phyloP scores from a whole-genome alignment of 176 grass and related monocot species.

The Guadua angustifolia region DNA sequence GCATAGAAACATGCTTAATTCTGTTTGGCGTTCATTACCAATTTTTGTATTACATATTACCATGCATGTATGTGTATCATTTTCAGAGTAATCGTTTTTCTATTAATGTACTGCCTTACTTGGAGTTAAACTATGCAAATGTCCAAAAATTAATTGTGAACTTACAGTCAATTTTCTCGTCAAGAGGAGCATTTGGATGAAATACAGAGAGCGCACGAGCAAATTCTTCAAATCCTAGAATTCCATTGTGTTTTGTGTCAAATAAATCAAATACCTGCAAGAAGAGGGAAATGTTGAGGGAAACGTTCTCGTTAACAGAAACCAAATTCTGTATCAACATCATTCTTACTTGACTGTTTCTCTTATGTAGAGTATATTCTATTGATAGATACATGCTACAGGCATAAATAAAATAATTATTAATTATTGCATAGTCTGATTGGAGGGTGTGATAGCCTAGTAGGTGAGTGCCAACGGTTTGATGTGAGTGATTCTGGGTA shows the following conservation, averaged over 20 bases:
- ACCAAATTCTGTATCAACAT: not conserved
- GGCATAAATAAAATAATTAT: not conserved
- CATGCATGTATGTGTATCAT: not conserved
- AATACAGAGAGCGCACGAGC: conserved; percentile 92
- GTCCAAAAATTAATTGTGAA: conserved; percentile 3
- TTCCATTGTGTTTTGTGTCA: conserved; percentile 94
- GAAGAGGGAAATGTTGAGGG: not conserved
- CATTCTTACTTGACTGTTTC: conserved; percentile 5
- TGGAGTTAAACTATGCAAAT: conserved; percentile 1
- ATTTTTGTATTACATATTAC: conserved; percentile 6
- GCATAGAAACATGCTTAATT: not conserved
- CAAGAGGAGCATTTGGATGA: conserved; percentile 87
- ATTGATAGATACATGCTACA: not conserved
- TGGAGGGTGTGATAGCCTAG: not conserved
- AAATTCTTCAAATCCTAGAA: conserved; percentile 96
- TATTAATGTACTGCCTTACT: not conserved
- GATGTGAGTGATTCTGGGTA: not conserved
- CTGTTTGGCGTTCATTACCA: not conserved
- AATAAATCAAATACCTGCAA: conserved; percentile 98
- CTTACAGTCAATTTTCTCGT: conserved; percentile 94
- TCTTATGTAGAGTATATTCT: not conserved
- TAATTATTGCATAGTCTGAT: not conserved
- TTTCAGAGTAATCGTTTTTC: not conserved
- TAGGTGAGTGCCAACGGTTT: conserved; percentile 8
- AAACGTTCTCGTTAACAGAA: not conserved